Base-by-base conservation (phyloP, 2,329 filamentous ascomycete species). In the Monilinia aucupariae region DNA sequence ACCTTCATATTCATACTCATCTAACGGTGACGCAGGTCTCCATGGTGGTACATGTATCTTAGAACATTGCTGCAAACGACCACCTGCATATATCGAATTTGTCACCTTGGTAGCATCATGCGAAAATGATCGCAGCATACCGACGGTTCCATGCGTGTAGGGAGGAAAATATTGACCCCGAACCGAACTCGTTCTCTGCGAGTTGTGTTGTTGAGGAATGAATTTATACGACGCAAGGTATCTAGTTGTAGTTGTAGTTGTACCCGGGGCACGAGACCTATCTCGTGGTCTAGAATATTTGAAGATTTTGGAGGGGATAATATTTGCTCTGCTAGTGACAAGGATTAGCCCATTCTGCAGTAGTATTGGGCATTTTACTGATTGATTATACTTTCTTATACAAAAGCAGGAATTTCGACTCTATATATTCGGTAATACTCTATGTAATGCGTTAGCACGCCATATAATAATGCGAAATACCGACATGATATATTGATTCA, bases 11-110 rank as follows among this genome's bases (percentile, higher is more conserved):
- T 41, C 60, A 58, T 62, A 88, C 85, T 88, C 85, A 73, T 88
- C 85, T 20, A 88, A 75, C 30, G 85, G 81, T 64, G 84, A 84
- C 58, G 85, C 82, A 4, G 85, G 85, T 64, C 85, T 80, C 85
- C 85, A 88, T 75, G 81, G 79, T 39, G 77, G 74, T 30, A 70
- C 65, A 61, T 71, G 68, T 13, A 64, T 59, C 30, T 39, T 48
- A 25, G 67, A 68, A 27, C 20, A 37, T 60, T 52, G 62, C 64
- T 48, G 61, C 15, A 45, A 39, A 59, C 30, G 54, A 22, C 30
- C 41, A 37, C 27, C 54, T 63, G 55, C 56, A 47, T 41, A 59
- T 53, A 66, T 72, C 68, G 72, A 66, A 69, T 70, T 62, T 61
- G 69, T 64, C 66, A 67, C 66, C 66, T 69, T 70, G 69, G 68